A percentile compares a stretch with the other conserved stretches of the same genome.
These are phyloP conservation scores for Wallacemonas rigidus DNA, from an alignment of 208 protist genomes.

Conservation along the genomic window DNA sequence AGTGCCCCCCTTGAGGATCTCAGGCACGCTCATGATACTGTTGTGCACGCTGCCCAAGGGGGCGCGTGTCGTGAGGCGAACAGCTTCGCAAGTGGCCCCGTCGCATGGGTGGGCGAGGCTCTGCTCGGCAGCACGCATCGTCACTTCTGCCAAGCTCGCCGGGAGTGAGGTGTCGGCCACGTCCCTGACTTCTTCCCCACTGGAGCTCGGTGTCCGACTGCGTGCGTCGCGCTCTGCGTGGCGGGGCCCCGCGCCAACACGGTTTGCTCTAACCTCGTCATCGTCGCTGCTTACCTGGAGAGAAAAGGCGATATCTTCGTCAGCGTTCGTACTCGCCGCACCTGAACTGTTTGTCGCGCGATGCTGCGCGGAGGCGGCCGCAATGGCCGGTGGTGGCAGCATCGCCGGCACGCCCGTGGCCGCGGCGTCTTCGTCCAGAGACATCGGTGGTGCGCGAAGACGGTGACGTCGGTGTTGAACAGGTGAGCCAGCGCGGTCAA, in stretches of 20 bases:
- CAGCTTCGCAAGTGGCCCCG: not conserved
- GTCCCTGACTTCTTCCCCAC: not conserved
- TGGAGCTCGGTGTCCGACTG: not conserved
- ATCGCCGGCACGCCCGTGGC: not conserved
- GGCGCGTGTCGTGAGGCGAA: not conserved
- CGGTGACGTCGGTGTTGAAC: constrained; percentile 14
- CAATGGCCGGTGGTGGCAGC: not conserved
- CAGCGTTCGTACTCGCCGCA: not conserved
- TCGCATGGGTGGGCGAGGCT: not conserved
- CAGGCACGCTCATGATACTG: constrained; percentile 9
- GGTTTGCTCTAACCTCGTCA: not conserved
- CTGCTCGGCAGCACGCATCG: not conserved
- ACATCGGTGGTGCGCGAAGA: not conserved
- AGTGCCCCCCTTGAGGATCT: not conserved
- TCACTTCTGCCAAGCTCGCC: not conserved
- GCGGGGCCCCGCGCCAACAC: not conserved
- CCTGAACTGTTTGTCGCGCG: not conserved
- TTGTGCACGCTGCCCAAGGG: constrained; percentile 12
- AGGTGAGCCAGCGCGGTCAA: constrained; percentile 12
- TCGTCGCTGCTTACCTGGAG: constrained; percentile 11
- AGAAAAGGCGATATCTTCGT: not conserved
- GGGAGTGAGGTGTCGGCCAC: constrained; percentile 11
- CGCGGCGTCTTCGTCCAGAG: not conserved
- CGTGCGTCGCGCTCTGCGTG: too few species aligned
- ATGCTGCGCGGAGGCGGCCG: not conserved